phyloP scores from a whole-genome alignment of 176 grass and related monocot genomes.

The Aechmea fasciata region DNA sequence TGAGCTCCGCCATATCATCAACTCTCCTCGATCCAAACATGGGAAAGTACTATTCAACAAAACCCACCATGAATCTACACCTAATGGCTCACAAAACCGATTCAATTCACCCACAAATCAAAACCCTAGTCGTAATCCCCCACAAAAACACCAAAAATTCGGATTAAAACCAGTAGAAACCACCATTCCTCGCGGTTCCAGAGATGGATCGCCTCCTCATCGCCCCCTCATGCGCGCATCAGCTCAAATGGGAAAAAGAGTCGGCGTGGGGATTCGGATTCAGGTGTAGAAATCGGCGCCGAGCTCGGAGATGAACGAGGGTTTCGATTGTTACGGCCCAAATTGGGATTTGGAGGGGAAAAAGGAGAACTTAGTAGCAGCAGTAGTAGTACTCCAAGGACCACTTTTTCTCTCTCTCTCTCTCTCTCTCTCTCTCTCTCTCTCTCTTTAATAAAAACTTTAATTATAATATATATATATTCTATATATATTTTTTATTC shows the following conservation, averaged over 20 bases:
- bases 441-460: too few relatives aligned
- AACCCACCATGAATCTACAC: constrained; percentile 14
- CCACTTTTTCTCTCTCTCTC: too few relatives aligned
- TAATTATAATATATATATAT: too few relatives aligned
- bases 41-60: constrained; percentile 1
- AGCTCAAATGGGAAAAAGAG: neutral
- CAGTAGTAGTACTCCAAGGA: too few relatives aligned
- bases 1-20: constrained; percentile 48
- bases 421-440: too few relatives aligned
- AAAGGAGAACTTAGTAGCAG: too few relatives aligned
- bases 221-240: neutral
- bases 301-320: neutral
- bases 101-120: neutral
- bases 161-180: neutral
- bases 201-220: neutral
- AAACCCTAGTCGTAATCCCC: constrained; percentile 8
- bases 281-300: neutral
- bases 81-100: constrained; percentile 15
- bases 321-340: neutral
- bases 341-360: neutral
- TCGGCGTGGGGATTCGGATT: neutral
- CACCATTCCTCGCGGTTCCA: constrained; percentile 1
- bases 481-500: too few relatives aligned
- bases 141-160: constrained; percentile 1
- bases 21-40: constrained; percentile 70